Percentiles rank a stretch among this genome's conserved stretches.
Conservation (phyloP, 768 basidiomycete genomes). For the Imleria badia region DNA sequence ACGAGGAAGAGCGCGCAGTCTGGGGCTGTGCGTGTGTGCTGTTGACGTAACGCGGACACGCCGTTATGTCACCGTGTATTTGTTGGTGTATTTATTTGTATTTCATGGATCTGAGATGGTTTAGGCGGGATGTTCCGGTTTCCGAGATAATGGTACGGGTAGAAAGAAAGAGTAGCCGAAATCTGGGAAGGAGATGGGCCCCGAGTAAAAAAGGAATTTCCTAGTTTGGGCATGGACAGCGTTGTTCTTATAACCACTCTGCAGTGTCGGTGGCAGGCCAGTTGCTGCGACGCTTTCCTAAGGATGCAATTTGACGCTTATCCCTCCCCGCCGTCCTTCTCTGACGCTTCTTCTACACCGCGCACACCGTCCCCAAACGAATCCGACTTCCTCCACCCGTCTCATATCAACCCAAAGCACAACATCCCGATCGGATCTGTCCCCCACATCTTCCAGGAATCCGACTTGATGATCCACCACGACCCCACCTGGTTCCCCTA, state of each 20-base stretch:
- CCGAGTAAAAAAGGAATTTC: constrained; percentile 26
- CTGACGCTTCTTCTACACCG: constrained; percentile 65
- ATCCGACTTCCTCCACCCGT: constrained; percentile 32
- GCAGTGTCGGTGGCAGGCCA: constrained; percentile 9
- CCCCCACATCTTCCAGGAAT: constrained; percentile 51
- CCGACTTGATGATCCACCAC: constrained; percentile 36
- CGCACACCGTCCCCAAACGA: constrained; percentile 69
- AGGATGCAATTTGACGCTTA: constrained; percentile 62
- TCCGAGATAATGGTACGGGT: constrained; percentile 34
- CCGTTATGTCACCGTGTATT: constrained; percentile 31
- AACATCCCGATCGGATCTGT: constrained; percentile 40
- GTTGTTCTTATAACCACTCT: constrained; percentile 35
- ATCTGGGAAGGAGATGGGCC: constrained; percentile 35
- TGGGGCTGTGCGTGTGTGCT: constrained; percentile 31
- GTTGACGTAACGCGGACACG: constrained; percentile 35
- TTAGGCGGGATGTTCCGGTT: constrained; percentile 33
- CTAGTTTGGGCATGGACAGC: constrained; percentile 23
- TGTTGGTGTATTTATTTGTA: constrained; percentile 15
- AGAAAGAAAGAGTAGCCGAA: constrained; percentile 39
- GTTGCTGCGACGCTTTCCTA: constrained; percentile 24
- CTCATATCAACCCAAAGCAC: constrained; percentile 38
- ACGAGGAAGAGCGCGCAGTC: neutral
- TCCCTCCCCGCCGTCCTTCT: constrained; percentile 50
- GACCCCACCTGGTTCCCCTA: constrained; percentile 40
- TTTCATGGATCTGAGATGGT: constrained; percentile 28